Conservation (phyloP, 2,329 filamentous ascomycete species). For the Ophiocordyceps camponoti-saundersi region DNA sequence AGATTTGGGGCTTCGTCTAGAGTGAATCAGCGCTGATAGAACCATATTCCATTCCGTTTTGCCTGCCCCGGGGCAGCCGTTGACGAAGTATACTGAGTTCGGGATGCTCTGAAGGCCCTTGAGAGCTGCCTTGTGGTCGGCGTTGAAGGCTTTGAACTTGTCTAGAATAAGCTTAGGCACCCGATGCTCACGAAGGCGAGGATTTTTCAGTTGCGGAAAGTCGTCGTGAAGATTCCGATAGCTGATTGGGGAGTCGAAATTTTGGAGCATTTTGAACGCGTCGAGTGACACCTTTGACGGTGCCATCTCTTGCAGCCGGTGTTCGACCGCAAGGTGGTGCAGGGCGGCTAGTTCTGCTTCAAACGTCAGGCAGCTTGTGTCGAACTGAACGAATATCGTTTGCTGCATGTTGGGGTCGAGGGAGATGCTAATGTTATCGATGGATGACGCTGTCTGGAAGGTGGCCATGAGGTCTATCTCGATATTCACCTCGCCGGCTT, state of each 20-base stretch:
- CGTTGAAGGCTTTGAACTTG: constrained; percentile 17
- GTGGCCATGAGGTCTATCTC: constrained; percentile 40
- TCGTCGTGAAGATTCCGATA: constrained; percentile 8
- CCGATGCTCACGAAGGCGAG: constrained; percentile 3
- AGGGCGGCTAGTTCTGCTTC: constrained; percentile 17
- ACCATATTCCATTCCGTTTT: constrained; percentile 30
- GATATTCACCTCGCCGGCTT: constrained; percentile 7
- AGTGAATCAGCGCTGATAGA: constrained; percentile 19
- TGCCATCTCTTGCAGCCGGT: constrained; percentile 4
- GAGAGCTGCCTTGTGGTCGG: constrained; percentile 20
- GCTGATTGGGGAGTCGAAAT: constrained; percentile 9
- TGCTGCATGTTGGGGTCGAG: constrained; percentile 6
- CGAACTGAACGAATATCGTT: constrained; percentile 11
- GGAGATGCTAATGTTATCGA: constrained; percentile 7
- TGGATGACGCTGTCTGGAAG: constrained; percentile 40
- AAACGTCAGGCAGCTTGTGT: constrained; percentile 10
- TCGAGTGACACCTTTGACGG: constrained; percentile 7
- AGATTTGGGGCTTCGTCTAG: constrained; percentile 8
- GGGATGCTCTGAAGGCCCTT: constrained; percentile 17
- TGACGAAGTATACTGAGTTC: constrained; percentile 25
- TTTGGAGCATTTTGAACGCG: constrained; percentile 15
- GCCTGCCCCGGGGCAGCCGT: constrained; percentile 28
- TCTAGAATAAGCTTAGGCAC: constrained; percentile 10
- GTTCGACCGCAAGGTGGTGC: constrained; percentile 7
- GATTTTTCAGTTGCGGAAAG: constrained; percentile 18